Evolutionary conservation across 2,329 filamentous ascomycete species (phyloP), one percentile per base, ranked within the genome.

Genomic region (Conoideocrella luteorostrata): DNA sequence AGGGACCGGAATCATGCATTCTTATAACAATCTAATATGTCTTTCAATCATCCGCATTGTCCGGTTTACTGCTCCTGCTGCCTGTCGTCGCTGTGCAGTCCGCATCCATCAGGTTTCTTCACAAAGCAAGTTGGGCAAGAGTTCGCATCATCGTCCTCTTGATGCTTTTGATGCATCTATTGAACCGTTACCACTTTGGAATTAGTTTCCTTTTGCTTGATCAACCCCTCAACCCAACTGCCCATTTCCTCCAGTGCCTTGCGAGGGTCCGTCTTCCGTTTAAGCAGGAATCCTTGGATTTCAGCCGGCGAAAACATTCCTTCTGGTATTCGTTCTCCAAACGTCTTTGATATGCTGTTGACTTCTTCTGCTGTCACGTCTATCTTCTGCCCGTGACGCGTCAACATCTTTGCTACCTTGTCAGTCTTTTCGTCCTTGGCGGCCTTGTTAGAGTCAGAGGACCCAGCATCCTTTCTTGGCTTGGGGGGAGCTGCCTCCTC

Each of bases 261-360:
- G 9, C 65, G 62, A 6, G 80, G 79, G 28, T 71, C 67, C 63
- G 74, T 76, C 63, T 82, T 84, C 34, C 77, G 64, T 60, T 78
- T 80, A 36, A 84, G 63, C 46, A 84, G 54, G 57, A 81, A 84
- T 0, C 79, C 80, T 57, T 84, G 80, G 33, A 84, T 75, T 58
- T 83, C 75, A 0, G 81, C 81, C 0, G 80, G 78, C 20, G 70
- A 74, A 48, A 82, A 73, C 33, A 63, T 59, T 2, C 60, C 63
- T n/a, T 69, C 61, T 0, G 77, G 75, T n/a, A 84, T 71, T 42
- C 68, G 64, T 2, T 61, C 51, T 1, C 73, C 70, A 52, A 84
- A 84, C 23, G 66, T 53, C 5, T 50, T 49, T 0, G 77, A 72
- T 13, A 80, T 61, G 4, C 43, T 47, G 6, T 58, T 54, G 17